Evolutionary conservation across 768 basidiomycete species (phyloP), one percentile per base, ranked within the genome.

Genomic region (Pleurotus eryngii): DNA sequence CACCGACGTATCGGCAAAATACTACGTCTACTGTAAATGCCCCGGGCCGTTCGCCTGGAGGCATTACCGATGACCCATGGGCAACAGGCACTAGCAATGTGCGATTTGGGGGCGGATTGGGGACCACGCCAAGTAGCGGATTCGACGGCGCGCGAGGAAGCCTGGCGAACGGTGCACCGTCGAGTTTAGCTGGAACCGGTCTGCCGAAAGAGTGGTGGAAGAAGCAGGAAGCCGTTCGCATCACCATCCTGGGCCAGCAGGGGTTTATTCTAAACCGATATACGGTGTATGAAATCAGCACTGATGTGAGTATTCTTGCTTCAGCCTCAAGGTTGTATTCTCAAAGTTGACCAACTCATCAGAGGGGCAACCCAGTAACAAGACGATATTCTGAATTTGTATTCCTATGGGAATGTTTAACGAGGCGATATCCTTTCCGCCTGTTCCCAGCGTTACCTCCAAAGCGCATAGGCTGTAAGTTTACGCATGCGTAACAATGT

Each of bases 301-400:
- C 90, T 20, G 87, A 92, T 54, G 91, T 92, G 61, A 68, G 86
- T 76, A 40, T n/a, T 26, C 43, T 27, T 35, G 20, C 56, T 38
- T 46, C 54, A 49, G 26, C 43, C 45, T 26, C 60, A 11, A 24
- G 6, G 40, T 30, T 20, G 39, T 46, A 17, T 46, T 27, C 18
- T 9, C 43, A 45, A 30, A 12, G 26, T 17, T 37, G 40, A 46
- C 47, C 56, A 37, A 18, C 7, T n/a, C 55, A 40, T 59, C 62
- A 92, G 81, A 79, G 85, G 49, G 84, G 82, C 4, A 74, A 80
- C 11, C 76, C 91, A 12, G 90, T 98, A 18, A 78, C 85, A 26
- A 78, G 96, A 54, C 82, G 97, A 57, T 99, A 98, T 70, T 93
- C 91, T 5, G 97, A 99, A 69, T 99, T 98, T 68, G 81, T 81